Base-by-base conservation (phyloP, 805 yeast species). In the Pichia pseudocactophila region DNA sequence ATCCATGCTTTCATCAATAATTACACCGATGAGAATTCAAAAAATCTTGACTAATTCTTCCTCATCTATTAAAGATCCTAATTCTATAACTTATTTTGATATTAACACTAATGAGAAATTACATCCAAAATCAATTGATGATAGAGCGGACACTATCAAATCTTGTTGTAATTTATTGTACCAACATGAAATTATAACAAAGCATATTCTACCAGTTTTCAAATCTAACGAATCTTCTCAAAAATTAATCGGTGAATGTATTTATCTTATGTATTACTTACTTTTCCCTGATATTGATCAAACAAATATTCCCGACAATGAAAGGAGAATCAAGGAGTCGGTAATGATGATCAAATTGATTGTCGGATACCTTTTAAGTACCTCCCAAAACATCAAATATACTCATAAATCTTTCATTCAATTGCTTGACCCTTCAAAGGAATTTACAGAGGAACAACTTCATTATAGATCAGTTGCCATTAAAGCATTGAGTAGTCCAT, bases 401-500 rank as follows among this genome's bases (percentile, higher is more conserved):
- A 55, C 58, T 40, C 50, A 43, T 8, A 32, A 41, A 5, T 44
- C 41, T 13, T 51, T 52, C 4, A 44, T 61, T 7, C 62, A 56
- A 11, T 47, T 57, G 0, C 31, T 38, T 38, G 63, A 42, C 9
- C 36, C 27, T 11, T 13, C 20, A 2, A 9, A n/a, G 1, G 22
- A 42, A 34, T 6, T 42, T 7, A 41, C 51, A 4, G 42, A 53
- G 3, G 41, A 41, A 13, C 51, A 58, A 27, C 44, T 51, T 7
- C 54, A 51, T 13, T 37, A 52, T 1, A 44, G 70, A 26, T 42
- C 65, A 3, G 36, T 44, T 16, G 73, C 74, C 0, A 57, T 73
- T 3, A 55, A 70, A 34, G 47, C 71, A 1, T 48, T 75, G n/a
- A 69, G 77, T 1, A 64, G 64, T 39, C 57, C 76, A 9, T 53